These are phyloP conservation scores for Collybia mongolica DNA, from an alignment of 768 basidiomycete genomes.

Conservation along the genomic window DNA sequence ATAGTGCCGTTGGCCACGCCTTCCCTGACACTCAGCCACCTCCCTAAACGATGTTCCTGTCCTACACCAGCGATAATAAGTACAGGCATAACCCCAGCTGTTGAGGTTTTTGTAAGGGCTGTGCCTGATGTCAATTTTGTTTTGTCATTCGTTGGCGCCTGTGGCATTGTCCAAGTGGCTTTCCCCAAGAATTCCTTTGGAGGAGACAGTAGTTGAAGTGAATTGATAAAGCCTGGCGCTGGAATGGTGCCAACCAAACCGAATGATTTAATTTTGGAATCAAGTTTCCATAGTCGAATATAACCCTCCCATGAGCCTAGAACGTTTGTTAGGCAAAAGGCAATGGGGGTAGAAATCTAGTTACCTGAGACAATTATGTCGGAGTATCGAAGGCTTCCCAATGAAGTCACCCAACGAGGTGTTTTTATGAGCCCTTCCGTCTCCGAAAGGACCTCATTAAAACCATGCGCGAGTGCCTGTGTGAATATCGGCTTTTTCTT, in stretches of 20 bases:
- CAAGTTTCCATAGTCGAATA: conserved; percentile 90
- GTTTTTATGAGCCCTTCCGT: conserved; percentile 73
- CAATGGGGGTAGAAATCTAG: background rate
- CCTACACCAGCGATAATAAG: conserved; percentile 80
- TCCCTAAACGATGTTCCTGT: conserved; percentile 86
- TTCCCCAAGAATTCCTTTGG: conserved; percentile 43
- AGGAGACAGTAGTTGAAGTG: conserved; percentile 74
- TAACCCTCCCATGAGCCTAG: conserved; percentile 92
- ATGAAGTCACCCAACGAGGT: conserved; percentile 89
- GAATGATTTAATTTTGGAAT: conserved; percentile 77
- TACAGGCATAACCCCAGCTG: conserved; percentile 25
- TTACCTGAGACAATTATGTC: conserved; percentile 89
- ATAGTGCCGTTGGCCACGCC: conserved; percentile 74
- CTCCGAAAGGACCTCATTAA: conserved; percentile 67
- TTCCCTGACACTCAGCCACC: conserved; percentile 82
- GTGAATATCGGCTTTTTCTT: conserved; percentile 97
- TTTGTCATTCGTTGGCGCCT: background rate
- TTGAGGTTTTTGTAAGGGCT: conserved; percentile 12
- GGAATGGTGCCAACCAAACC: conserved; percentile 59
- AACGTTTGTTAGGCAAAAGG: background rate
- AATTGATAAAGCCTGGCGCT: conserved; percentile 84
- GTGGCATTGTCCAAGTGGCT: conserved; percentile 28
- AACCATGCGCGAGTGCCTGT: conserved; percentile 83
- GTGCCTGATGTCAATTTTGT: background rate
- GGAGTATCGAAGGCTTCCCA: conserved; percentile 83